A percentile compares a stretch with the other conserved stretches of the same genome.
These are phyloP conservation scores for Macrocystidia cucumis DNA, from an alignment of 1,284 basidiomycete species.

Conservation along the genomic window DNA sequence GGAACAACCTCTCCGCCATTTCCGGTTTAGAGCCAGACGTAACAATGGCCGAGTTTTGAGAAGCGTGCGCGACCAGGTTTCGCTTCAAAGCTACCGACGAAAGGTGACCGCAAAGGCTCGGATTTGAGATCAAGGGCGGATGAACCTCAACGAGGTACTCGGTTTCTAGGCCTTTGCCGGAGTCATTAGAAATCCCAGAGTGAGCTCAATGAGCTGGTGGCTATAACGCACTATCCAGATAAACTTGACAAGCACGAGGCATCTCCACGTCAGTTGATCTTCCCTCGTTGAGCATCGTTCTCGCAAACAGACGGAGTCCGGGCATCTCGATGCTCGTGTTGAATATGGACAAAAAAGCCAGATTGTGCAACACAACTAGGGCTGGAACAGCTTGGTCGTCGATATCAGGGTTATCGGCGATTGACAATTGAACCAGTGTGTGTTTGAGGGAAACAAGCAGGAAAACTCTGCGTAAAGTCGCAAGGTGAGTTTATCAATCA, in stretches of 20 bases:
- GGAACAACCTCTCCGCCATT: slow-evolving; percentile 27
- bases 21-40: slow-evolving; percentile 29
- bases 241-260: slow-evolving; percentile 41
- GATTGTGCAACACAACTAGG: slow-evolving; percentile 35
- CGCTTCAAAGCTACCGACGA: slow-evolving; percentile 38
- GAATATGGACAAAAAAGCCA: slow-evolving; percentile 41
- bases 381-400: slow-evolving; percentile 49
- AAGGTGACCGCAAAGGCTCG: slow-evolving; percentile 30
- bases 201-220: slow-evolving; percentile 1
- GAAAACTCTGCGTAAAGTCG: too few relatives aligned
- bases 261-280: slow-evolving; percentile 41
- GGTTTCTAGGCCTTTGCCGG: slow-evolving; percentile 37
- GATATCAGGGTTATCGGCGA: slow-evolving; percentile 44
- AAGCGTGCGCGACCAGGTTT: slow-evolving; percentile 47
- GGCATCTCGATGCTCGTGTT: slow-evolving; percentile 47
- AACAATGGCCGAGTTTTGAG: slow-evolving; percentile 24
- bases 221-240: slow-evolving; percentile 40
- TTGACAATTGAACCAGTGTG: slow-evolving; percentile 40
- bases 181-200: neutral
- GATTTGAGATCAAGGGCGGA: slow-evolving; percentile 42
- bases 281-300: slow-evolving; percentile 24
- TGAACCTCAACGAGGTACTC: slow-evolving; percentile 38
- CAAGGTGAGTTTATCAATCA: slow-evolving; percentile 4
- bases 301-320: slow-evolving; percentile 45
- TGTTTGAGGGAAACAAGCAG: slow-evolving; percentile 46